Percentiles rank a stretch among this genome's conserved stretches.
These are phyloP conservation scores for Dryas integrifolia DNA, from an alignment of 331 rosid species.

Conservation along the genomic window DNA sequence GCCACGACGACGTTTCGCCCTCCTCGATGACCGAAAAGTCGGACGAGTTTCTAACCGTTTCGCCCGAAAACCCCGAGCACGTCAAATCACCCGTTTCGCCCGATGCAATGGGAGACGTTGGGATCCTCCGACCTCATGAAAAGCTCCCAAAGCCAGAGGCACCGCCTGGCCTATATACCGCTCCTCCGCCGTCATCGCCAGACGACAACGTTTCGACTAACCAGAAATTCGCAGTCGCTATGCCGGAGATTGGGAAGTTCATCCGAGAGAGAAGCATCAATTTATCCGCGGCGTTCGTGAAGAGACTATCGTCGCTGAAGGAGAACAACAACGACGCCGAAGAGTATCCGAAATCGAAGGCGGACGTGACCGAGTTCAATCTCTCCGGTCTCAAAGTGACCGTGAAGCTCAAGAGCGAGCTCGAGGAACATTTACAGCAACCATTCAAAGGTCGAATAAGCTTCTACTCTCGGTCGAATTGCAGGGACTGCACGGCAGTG, in stretches of 20 bases:
- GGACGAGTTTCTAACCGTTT: conserved; percentile 4
- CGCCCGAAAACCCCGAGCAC: conserved; percentile 21
- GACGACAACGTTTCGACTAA: conserved; percentile 9
- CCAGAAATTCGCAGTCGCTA: conserved; percentile 20
- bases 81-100: conserved; percentile 18
- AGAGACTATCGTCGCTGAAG: conserved; percentile 50
- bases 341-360: not conserved
- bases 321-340: conserved; percentile 23
- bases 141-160: conserved; percentile 70
- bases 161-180: conserved; percentile 40
- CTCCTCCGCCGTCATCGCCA: not conserved
- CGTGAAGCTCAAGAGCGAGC: conserved; percentile 38
- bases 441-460: conserved; percentile 49
- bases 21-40: conserved; percentile 14
- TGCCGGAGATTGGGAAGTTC: conserved; percentile 62
- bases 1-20: conserved; percentile 1
- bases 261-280: conserved; percentile 56
- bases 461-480: conserved; percentile 79
- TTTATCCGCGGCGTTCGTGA: conserved; percentile 57
- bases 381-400: conserved; percentile 65
- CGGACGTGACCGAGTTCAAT: conserved; percentile 52
- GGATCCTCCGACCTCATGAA: conserved; percentile 46
- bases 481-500: conserved; percentile 82
- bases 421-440: conserved; percentile 8
- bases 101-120: not conserved